Evolutionary conservation across 805 yeast genomes (phyloP).

Genomic region (Cyberlindnera subsufficiens): DNA sequence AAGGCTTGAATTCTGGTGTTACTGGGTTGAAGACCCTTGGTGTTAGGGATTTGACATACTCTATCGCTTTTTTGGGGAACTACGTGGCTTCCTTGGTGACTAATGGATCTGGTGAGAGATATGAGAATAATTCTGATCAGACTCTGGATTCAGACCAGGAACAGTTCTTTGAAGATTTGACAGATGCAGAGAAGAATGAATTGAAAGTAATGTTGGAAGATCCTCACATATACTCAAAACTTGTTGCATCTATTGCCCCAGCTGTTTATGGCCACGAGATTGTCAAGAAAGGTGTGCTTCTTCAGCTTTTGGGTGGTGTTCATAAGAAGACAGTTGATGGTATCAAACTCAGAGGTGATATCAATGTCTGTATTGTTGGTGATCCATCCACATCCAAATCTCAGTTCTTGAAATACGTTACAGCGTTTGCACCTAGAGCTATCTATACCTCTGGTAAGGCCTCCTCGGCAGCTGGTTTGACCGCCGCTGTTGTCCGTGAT

Average conservation of each 20-base stretch:
- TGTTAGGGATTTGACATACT: constrained; percentile 88
- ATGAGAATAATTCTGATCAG: constrained; percentile 35
- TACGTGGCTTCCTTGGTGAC: constrained; percentile 67
- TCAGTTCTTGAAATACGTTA: constrained; percentile 89
- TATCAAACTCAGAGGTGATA: constrained; percentile 91
- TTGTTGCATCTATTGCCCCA: constrained; percentile 89
- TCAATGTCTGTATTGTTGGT: constrained; percentile 93
- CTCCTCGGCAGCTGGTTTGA: constrained; percentile 96
- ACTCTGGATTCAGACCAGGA: constrained; percentile 64
- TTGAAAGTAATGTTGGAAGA: constrained; percentile 88
- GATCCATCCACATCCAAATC: constrained; percentile 98
- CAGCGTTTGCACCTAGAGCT: constrained; percentile 87
- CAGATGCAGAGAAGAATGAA: constrained; percentile 78
- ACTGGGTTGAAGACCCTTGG: constrained; percentile 82
- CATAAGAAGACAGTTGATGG: constrained; percentile 93
- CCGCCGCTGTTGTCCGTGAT: constrained; percentile 96
- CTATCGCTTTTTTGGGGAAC: constrained; percentile 85
- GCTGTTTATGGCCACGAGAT: constrained; percentile 95
- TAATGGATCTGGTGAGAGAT: constrained; percentile 30
- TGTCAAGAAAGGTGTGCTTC: constrained; percentile 82
- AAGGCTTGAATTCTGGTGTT: constrained; percentile 78
- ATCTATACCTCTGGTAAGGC: constrained; percentile 98
- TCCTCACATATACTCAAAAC: constrained; percentile 73
- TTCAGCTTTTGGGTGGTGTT: constrained; percentile 92
- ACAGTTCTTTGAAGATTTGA: constrained; percentile 67